Evolutionary conservation across 2,329 filamentous ascomycete species (phyloP).

Genomic region (Neocatenulostroma microsporum): DNA sequence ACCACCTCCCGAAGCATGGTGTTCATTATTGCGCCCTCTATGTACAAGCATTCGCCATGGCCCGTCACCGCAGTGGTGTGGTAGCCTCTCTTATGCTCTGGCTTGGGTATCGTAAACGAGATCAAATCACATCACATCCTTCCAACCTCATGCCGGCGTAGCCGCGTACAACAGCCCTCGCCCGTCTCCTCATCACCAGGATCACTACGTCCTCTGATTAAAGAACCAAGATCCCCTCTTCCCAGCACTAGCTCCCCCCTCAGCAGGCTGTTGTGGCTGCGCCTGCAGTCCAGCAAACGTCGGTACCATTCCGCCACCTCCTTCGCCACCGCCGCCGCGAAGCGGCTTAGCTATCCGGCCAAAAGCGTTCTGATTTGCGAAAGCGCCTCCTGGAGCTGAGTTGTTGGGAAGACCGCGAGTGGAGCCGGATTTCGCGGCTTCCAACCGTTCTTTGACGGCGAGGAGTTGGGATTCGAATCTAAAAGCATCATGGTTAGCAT

Average conservation of each 20-base stretch:
- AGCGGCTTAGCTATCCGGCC: slow-evolving; percentile 59
- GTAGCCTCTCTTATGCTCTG: no score
- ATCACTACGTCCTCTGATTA: slow-evolving; percentile 19
- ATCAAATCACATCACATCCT: no score
- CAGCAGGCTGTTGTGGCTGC: slow-evolving; percentile 10
- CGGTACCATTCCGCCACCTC: slow-evolving; percentile 33
- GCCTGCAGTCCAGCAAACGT: slow-evolving; percentile 37
- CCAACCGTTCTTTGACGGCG: slow-evolving; percentile 93
- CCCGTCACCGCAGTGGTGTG: no score
- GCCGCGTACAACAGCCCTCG: no score
- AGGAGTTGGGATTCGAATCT: slow-evolving; percentile 97
- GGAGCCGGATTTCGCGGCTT: slow-evolving; percentile 85
- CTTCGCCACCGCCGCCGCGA: slow-evolving; percentile 45
- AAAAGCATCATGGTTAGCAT: slow-evolving; percentile 16
- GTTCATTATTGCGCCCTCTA: no score
- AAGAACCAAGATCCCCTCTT: slow-evolving; percentile 26
- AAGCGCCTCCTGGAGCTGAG: slow-evolving; percentile 26
- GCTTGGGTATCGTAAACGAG: no score
- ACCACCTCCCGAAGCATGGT: no score
- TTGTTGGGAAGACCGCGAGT: slow-evolving; percentile 69
- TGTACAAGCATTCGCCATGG: no score
- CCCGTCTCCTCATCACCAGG: neutral
- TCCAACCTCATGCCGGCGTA: no score
- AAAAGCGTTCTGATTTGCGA: slow-evolving; percentile 61
- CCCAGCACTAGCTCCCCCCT: slow-evolving; percentile 4